These are phyloP conservation scores for Symbiodinium pilosum DNA, from an alignment of 73 alveolate genomes.

Conservation along the genomic window DNA sequence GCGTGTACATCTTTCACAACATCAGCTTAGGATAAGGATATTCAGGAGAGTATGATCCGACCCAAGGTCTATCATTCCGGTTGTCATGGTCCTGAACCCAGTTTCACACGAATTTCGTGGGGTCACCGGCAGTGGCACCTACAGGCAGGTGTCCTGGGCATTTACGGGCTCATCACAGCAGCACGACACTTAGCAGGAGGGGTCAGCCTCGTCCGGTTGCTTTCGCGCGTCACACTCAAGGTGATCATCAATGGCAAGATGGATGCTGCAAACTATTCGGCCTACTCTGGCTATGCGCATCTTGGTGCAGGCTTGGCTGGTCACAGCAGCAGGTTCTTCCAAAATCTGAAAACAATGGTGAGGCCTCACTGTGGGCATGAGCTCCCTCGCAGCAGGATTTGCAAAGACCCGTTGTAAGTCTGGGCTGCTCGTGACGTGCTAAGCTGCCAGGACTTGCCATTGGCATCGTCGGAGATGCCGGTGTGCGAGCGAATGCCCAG, in stretches of 20 bases:
- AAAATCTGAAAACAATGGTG: background rate
- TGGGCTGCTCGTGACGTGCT: no score
- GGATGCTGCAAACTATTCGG: slow-evolving; percentile 96
- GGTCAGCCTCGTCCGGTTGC: no score
- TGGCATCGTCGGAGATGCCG: slow-evolving; percentile 99
- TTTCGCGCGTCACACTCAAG: background rate
- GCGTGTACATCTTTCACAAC: no score
- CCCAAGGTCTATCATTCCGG: slow-evolving; percentile 99
- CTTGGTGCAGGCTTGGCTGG: slow-evolving; percentile 96
- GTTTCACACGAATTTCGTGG: background rate
- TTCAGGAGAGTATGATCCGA: background rate
- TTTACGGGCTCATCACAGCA: slow-evolving; percentile 99
- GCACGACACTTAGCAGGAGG: background rate
- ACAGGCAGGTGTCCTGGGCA: slow-evolving; percentile 94
- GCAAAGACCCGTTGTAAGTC: no score
- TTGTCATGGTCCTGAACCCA: slow-evolving; percentile 98
- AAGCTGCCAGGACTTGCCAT: slow-evolving; percentile 97
- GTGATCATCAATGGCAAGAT: slow-evolving; percentile 98
- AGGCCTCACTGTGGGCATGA: slow-evolving; percentile 96
- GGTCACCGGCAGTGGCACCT: no score
- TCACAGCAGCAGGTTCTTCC: background rate
- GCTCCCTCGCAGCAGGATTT: slow-evolving; percentile 99
- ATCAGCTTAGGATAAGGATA: no score
- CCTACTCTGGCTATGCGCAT: slow-evolving; percentile 98
- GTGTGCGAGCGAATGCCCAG: slow-evolving; percentile 99